phyloP scores from a whole-genome alignment of 257 asterid species.

The Verbena officinalis region DNA sequence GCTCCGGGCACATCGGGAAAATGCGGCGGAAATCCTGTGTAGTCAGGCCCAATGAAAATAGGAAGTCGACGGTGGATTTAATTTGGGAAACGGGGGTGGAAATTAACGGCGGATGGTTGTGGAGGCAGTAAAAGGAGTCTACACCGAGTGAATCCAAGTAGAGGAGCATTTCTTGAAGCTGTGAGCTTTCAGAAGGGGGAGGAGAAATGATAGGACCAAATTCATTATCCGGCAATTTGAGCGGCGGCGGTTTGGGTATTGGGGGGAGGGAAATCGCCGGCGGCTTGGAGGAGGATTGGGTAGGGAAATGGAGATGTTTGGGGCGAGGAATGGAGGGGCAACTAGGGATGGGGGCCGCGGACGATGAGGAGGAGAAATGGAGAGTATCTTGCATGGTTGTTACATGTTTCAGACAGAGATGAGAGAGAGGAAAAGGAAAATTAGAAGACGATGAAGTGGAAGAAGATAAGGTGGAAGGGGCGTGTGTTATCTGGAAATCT shows the following conservation, averaged over 20 bases:
- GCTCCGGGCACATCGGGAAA: constrained; percentile 82
- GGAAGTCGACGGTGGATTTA: constrained; percentile 66
- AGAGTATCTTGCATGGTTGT: constrained; percentile 35
- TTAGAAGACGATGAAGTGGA: not conserved
- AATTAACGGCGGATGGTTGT: constrained; percentile 56
- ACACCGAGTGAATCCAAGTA: constrained; percentile 82
- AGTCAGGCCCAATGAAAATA: constrained; percentile 57
- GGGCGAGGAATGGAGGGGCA: constrained; percentile 37
- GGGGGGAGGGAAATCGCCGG: constrained; percentile 32
- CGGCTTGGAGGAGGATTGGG: constrained; percentile 31
- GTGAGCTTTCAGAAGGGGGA: constrained; percentile 27
- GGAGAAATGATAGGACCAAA: constrained; percentile 30
- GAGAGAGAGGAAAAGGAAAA: not conserved
- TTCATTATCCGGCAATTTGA: constrained; percentile 26
- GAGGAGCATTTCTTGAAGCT: constrained; percentile 63
- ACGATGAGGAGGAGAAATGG: constrained; percentile 26
- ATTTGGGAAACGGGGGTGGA: constrained; percentile 61
- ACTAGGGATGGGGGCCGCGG: constrained; percentile 33
- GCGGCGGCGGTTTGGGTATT: constrained; percentile 30
- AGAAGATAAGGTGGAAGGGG: constrained; percentile 23
- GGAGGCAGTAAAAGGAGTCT: constrained; percentile 68
- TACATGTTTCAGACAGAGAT: constrained; percentile 8
- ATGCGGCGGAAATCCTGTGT: constrained; percentile 67
- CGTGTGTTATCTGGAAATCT: constrained; percentile 31
- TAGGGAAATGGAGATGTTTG: constrained; percentile 41